Percentiles rank a stretch among this genome's conserved stretches.
These are phyloP conservation scores for Ceratocystis huliohia DNA, from an alignment of 2,329 filamentous ascomycete species.

Conservation along the genomic window DNA sequence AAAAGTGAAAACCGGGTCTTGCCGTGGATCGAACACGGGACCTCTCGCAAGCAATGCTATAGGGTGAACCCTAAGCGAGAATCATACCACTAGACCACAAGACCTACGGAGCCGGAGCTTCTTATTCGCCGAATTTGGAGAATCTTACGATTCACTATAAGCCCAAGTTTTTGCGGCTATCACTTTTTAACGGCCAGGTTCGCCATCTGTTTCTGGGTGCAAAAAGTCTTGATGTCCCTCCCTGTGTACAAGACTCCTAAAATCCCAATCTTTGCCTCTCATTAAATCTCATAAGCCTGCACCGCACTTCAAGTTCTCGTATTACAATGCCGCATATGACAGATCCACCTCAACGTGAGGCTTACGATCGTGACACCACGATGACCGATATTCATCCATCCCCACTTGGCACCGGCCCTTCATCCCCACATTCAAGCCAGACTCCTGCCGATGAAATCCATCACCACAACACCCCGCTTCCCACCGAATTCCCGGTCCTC, in stretches of 20 bases:
- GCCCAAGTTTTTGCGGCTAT: not conserved
- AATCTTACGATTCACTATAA: not conserved
- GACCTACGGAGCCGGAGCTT: conserved; percentile 25
- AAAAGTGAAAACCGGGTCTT: not conserved
- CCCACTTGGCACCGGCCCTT: not conserved
- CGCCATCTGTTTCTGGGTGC: not conserved
- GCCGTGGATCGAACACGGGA: conserved; percentile 24
- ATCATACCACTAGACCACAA: conserved; percentile 58
- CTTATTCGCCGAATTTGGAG: not conserved
- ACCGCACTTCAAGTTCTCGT: not conserved
- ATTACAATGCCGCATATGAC: not conserved
- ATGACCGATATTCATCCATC: not conserved
- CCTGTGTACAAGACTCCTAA: not conserved
- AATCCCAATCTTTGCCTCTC: not conserved
- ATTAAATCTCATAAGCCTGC: not conserved
- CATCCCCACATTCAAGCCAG: not conserved
- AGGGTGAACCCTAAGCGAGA: conserved; percentile 50
- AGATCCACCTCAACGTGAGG: not conserved
- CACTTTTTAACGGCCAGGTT: not conserved
- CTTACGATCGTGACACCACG: not conserved
- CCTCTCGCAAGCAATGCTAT: conserved; percentile 23
- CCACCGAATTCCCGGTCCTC: conserved; percentile 12
- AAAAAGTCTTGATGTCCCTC: no score
- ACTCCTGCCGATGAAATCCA: not conserved
- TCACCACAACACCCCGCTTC: not conserved